phyloP scores from a whole-genome alignment of 1,139 yeast genomes.

The Wickerhamomyces sp. region DNA sequence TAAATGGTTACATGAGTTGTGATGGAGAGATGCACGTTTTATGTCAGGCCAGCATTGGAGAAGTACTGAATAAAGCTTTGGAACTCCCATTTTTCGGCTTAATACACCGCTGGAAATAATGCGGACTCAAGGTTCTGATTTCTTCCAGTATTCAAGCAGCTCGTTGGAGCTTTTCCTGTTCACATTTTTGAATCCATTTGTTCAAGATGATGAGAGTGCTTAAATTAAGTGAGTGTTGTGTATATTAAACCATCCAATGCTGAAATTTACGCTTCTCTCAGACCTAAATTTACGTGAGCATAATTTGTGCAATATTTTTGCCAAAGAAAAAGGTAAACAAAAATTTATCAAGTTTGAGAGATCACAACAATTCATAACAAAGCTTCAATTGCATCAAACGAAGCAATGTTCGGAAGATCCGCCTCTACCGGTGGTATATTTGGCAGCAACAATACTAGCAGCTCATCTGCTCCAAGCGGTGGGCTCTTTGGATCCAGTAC shows the following conservation, averaged over 20 bases:
- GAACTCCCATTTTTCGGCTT: constrained; percentile 65
- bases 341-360: neutral
- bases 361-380: neutral
- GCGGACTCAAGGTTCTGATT: too few species aligned
- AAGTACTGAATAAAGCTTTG: constrained; percentile 77
- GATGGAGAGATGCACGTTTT: constrained; percentile 56
- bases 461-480: neutral
- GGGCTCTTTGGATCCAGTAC: constrained; percentile 1
- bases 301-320: neutral
- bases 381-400: neutral
- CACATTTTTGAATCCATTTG: neutral
- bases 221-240: neutral
- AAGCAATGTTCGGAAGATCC: constrained; percentile 23
- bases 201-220: too few species aligned
- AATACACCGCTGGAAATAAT: neutral
- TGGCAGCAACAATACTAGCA: constrained; percentile 19
- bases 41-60: constrained; percentile 95
- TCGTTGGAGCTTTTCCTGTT: too few species aligned
- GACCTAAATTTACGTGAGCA: neutral
- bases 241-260: neutral
- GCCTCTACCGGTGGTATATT: constrained; percentile 27
- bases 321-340: neutral
- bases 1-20: constrained; percentile 76
- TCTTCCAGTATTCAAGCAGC: too few species aligned
- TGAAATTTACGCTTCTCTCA: neutral